These are phyloP conservation scores for Naganishia antarctica DNA, from an alignment of 768 basidiomycete species.

Conservation along the genomic window DNA sequence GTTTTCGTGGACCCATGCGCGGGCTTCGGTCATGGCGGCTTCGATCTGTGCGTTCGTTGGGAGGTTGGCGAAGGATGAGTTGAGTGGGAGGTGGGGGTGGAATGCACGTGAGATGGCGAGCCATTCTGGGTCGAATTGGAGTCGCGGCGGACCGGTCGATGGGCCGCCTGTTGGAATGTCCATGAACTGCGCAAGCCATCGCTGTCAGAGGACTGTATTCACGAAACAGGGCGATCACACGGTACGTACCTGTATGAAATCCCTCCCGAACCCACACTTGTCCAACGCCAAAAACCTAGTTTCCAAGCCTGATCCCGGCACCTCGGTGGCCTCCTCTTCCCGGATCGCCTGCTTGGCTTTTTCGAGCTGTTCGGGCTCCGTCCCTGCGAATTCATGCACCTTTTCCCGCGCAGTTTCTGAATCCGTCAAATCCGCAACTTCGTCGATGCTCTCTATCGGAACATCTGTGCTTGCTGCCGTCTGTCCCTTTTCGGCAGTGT, in stretches of 20 bases:
- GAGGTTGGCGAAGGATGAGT: constrained; percentile 61
- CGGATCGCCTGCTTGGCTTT: constrained; percentile 41
- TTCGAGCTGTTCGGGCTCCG: neutral
- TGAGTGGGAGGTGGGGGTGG: constrained; percentile 66
- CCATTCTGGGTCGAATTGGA: constrained; percentile 86
- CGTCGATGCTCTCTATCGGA: constrained; percentile 40
- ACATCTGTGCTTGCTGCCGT: neutral
- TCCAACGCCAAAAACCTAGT: constrained; percentile 86
- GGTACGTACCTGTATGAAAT: constrained; percentile 69
- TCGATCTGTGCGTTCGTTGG: constrained; percentile 53
- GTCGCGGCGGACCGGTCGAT: constrained; percentile 31
- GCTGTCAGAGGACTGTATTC: too few species aligned
- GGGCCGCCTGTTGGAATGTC: constrained; percentile 54
- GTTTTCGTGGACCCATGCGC: constrained; percentile 65
- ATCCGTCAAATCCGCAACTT: constrained; percentile 36
- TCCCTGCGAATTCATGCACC: neutral
- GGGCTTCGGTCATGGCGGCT: constrained; percentile 58
- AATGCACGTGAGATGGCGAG: constrained; percentile 86
- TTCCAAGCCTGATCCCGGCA: constrained; percentile 49
- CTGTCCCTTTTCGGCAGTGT: neutral
- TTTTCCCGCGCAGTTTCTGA: constrained; percentile 19
- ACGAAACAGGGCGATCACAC: too few species aligned
- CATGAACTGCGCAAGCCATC: constrained; percentile 60
- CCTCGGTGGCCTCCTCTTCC: constrained; percentile 50
- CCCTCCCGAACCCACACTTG: constrained; percentile 69